Base-by-base conservation (phyloP, 164 flowering plant species). In the Buxus sempervirens region DNA sequence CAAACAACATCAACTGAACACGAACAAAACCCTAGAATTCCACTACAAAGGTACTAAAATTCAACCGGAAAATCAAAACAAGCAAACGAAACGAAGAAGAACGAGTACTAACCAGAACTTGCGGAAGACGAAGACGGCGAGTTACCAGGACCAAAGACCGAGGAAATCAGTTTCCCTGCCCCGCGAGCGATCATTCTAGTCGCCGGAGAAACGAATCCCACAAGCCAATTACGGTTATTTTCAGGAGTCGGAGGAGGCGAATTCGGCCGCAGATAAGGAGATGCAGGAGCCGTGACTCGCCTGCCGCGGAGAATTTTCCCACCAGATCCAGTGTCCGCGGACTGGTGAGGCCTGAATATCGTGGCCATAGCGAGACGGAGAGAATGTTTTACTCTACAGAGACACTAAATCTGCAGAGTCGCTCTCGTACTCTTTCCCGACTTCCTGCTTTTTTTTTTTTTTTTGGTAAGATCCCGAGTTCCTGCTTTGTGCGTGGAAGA, bases 231-330 rank as follows among this genome's bases (percentile, higher is more conserved):
- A 76, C 81, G 83, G 78, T 59, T 32, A 32, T 32, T 78, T 66
- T 65, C 69, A 20, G 68, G 36, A 1, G 54, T 41, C 12, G 41
- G 38, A 49, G 68, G 55, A 13, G 66, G 26, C 41, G 58, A 22
- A 16, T 42, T 19, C 9, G 88, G 87, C 0, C 90, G 80, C 22
- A 77, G 79, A 49, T 86, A 86, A 0, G 88, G 90, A 57, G 84
- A 79, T 9, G 57, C 23, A 23, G 72, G 18, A 0, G 49, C 53
- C 0, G 72, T 55, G 1, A 65, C 8, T 60, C 85, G 79, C 64
- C 85, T 68, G 49, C 78, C 56, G 0, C 85, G 80, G 12, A 78
- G 60, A 10, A 87, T 73, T 64, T 87, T 87, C n/a, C 91, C 88
- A 0, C 91, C 91, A 32, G 87, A 80, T 79, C 78, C 60, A 54